These are phyloP conservation scores for Pythium diclinum DNA, from an alignment of 352 stramenopile species.

Conservation along the genomic window DNA sequence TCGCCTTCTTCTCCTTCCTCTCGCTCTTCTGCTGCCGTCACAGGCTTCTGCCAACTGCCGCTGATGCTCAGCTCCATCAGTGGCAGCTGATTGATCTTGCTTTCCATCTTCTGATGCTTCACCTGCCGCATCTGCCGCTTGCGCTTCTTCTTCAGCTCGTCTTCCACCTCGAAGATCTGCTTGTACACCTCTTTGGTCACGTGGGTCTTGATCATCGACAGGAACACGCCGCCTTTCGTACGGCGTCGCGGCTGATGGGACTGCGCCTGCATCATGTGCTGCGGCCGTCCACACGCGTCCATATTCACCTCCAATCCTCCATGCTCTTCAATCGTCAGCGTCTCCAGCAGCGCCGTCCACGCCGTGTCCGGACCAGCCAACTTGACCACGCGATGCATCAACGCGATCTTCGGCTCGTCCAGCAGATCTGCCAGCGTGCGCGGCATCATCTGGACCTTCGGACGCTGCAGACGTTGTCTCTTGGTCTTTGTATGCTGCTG, in stretches of 20 bases:
- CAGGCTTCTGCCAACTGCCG: background rate
- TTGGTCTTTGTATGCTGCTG: background rate
- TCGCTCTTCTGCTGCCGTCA: conserved; percentile 18
- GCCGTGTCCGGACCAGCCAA: conserved; percentile 54
- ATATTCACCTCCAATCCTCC: conserved; percentile 56
- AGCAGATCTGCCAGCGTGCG: conserved; percentile 50
- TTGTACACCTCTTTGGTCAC: conserved; percentile 69
- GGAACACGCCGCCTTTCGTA: conserved; percentile 69
- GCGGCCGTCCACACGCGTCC: conserved; percentile 39
- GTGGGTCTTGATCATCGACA: conserved; percentile 59
- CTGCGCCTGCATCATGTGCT: conserved; percentile 48
- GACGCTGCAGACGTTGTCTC: conserved; percentile 24
- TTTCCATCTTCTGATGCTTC: conserved; percentile 59
- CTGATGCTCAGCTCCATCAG: conserved; percentile 50
- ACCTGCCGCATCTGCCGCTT: conserved; percentile 53
- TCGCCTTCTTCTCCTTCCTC: conserved; percentile 39
- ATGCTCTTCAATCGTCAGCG: conserved; percentile 58
- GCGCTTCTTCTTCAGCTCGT: conserved; percentile 67
- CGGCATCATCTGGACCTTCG: conserved; percentile 53
- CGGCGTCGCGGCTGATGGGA: conserved; percentile 51
- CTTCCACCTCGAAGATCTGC: conserved; percentile 73
- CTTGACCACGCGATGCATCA: conserved; percentile 73
- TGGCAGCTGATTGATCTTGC: conserved; percentile 49
- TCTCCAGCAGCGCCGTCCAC: conserved; percentile 65
- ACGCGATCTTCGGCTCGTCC: conserved; percentile 62